Percentiles rank a stretch among this genome's conserved stretches.
phyloP scores from a whole-genome alignment of 768 basidiomycete genomes.

The Punctularia strigosozonata region DNA sequence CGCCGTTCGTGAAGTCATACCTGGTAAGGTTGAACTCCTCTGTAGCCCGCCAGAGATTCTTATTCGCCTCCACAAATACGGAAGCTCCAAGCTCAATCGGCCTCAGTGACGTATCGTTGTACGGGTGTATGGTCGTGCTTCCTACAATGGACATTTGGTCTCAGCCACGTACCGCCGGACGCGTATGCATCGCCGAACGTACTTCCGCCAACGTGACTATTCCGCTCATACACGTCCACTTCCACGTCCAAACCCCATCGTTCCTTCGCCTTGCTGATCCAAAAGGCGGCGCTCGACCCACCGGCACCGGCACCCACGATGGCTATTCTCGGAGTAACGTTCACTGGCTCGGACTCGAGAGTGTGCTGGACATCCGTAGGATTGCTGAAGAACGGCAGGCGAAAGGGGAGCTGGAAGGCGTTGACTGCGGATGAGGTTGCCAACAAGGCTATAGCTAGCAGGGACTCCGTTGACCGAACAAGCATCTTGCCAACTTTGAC shows the following conservation, averaged over 20 bases:
- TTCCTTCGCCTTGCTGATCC: constrained; percentile 72
- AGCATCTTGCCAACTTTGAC: no score
- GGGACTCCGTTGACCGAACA: no score
- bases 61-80: constrained; percentile 76
- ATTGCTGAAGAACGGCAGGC: no score
- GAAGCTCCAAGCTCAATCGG: constrained; percentile 78
- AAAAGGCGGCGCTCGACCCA: constrained; percentile 74
- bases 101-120: constrained; percentile 42
- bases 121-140: constrained; percentile 67
- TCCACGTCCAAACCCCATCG: constrained; percentile 58
- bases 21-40: constrained; percentile 68
- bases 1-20: constrained; percentile 34
- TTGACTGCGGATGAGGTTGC: no score
- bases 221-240: constrained; percentile 77
- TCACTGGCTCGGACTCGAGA: no score
- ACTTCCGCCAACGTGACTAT: constrained; percentile 76
- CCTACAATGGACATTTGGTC: constrained; percentile 45
- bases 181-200: no score
- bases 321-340: constrained; percentile 46
- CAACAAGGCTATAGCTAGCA: no score
- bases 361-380: no score
- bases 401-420: no score
- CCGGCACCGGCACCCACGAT: constrained; percentile 88
- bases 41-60: constrained; percentile 59
- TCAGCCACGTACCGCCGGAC: no score